Evolutionary conservation across 2,329 filamentous ascomycete genomes (phyloP), one percentile per base, ranked within the genome.

Genomic region (Xylaria sp.): DNA sequence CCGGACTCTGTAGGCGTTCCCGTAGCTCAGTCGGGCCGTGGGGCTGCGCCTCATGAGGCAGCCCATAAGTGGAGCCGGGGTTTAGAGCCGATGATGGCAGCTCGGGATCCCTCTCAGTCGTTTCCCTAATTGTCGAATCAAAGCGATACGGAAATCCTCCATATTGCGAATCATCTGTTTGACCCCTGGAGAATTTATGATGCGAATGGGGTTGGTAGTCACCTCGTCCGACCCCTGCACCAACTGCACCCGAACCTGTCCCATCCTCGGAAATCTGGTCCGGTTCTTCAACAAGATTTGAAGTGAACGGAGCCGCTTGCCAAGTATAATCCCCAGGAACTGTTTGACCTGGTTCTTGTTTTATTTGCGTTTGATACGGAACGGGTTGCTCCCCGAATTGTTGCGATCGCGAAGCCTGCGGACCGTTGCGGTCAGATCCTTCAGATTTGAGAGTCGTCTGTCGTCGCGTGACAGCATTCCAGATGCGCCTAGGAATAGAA

Each of bases 1-100:
- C 71, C 48, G 71, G 71, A 62, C 71, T 73, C 66, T 70, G 67
- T 67, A 73, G 68, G 54, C 71, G 69, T 66, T 68, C 67, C 52
- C 65, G 66, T 55, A 63, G 58, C 60, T 66, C 64, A 63, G 53
- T 65, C 55, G 66, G 61, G 59, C 64, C 63, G 59, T 66, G 69
- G 65, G 69, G 67, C 68, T 68, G 66, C 69, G 68, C 55, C 59
- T 48, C 61, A 59, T 61, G 69, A 71, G 69, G 69, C 61, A 70
- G 63, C 68, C 70, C 65, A 61, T 66, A 66, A 59, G 67, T 67
- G 65, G 68, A 65, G 65, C 60, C 67, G 13, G 57, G 63, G 47
- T 62, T 62, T 23, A 71, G 60, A 49, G 56, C 69, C 57, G 68
- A 66, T 58, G 70, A 71, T 59, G 70, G 68, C 39, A 72, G 64